A percentile compares a stretch with the other conserved stretches of the same genome.
Conservation (phyloP, 2,329 filamentous ascomycete genomes). For the Delphinella strobiligena region DNA sequence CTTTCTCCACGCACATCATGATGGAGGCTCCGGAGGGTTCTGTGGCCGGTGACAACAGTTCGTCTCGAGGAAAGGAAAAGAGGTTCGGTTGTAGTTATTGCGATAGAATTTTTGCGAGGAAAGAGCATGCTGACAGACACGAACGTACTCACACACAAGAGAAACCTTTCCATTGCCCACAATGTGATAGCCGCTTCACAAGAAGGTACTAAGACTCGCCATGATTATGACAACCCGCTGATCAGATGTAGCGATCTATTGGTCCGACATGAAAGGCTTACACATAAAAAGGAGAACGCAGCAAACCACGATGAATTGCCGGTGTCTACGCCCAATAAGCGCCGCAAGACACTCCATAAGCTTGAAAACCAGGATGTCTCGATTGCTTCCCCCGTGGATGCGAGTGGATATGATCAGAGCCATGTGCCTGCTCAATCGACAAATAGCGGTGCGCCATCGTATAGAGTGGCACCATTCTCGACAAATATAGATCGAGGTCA, state of each 20-base stretch:
- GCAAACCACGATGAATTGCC: not conserved
- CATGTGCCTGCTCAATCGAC: conserved; percentile 11
- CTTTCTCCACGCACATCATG: not conserved
- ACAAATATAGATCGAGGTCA: not conserved
- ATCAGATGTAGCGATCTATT: conserved; percentile 24
- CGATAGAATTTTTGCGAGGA: conserved; percentile 22
- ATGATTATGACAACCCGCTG: conserved; percentile 5
- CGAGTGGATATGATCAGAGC: conserved; percentile 28
- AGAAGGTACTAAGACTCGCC: conserved; percentile 22
- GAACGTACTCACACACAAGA: conserved; percentile 29
- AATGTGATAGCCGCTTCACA: conserved; percentile 30
- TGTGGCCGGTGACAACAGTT: conserved; percentile 13
- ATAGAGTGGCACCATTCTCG: not conserved
- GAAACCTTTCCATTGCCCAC: conserved; percentile 27
- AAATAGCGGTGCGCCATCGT: not conserved
- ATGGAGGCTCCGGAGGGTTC: not conserved
- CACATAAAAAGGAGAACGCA: conserved; percentile 19
- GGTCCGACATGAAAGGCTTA: conserved; percentile 28
- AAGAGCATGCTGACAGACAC: conserved; percentile 30
- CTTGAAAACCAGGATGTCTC: conserved; percentile 11
- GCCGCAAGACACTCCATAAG: not conserved
- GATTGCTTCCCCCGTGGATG: conserved; percentile 16
- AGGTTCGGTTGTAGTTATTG: conserved; percentile 23
- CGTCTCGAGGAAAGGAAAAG: conserved; percentile 21
- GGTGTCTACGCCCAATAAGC: not conserved